These are phyloP conservation scores for Yarrowia osloensis DNA, from an alignment of 805 yeast species.

Conservation along the genomic window DNA sequence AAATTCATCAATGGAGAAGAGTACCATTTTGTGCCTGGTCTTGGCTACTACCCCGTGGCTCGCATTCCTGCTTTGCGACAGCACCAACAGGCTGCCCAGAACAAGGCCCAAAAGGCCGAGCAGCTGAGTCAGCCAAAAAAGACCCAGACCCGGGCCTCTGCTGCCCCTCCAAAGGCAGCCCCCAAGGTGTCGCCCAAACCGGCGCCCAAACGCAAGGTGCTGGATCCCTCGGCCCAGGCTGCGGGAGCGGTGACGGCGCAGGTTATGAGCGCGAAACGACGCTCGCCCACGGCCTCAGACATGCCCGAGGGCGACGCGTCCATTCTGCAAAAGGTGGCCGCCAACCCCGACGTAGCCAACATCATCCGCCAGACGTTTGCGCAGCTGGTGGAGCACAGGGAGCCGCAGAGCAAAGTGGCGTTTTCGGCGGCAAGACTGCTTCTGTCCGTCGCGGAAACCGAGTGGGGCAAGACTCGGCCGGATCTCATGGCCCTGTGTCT, in stretches of 20 bases:
- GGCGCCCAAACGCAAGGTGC: not conserved
- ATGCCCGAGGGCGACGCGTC: slow-evolving; percentile 12
- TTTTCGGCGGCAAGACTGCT: slow-evolving; percentile 2
- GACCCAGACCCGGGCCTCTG: not conserved
- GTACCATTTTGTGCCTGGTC: slow-evolving; percentile 8
- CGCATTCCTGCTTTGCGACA: not conserved
- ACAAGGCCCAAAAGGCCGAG: not conserved
- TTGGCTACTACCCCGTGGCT: slow-evolving; percentile 19
- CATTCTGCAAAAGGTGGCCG: slow-evolving; percentile 4
- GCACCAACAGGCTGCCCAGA: not conserved
- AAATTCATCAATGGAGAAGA: slow-evolving; percentile 21
- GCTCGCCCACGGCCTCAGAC: not conserved
- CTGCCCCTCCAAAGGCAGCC: not conserved
- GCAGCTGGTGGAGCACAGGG: not conserved
- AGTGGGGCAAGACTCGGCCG: slow-evolving; percentile 5
- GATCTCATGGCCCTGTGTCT: slow-evolving; percentile 17
- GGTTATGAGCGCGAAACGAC: not conserved
- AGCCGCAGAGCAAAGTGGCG: not conserved
- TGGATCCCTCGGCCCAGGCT: not conserved
- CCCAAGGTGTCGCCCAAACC: not conserved
- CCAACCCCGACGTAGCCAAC: not conserved
- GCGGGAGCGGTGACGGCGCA: not conserved
- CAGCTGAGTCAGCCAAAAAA: not conserved
- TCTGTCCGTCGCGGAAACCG: slow-evolving; percentile 2
- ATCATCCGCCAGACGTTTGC: not conserved